A percentile compares a stretch with the other conserved stretches of the same genome.
Conservation (phyloP, 208 protist species). For the Trypanosoma scelopori region DNA sequence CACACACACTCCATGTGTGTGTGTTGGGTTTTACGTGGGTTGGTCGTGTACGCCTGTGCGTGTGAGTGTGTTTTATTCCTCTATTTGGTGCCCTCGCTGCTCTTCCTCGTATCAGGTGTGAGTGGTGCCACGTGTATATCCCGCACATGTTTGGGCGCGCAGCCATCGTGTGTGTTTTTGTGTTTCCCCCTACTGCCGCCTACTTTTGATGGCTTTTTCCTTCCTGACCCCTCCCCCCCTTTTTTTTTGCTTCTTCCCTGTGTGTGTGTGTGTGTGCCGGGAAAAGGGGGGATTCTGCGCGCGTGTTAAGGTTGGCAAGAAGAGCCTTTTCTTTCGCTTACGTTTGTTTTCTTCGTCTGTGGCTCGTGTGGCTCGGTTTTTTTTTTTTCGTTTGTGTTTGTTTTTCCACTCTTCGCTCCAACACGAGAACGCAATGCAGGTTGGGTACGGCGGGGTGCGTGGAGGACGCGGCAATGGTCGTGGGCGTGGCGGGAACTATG, state of each 20-base stretch:
- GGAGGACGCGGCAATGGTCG: conserved; percentile 47
- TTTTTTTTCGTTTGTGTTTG: neutral
- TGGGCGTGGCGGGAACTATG: conserved; percentile 26
- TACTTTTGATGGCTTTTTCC: neutral
- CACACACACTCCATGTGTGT: too few species aligned
- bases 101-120: too few species aligned
- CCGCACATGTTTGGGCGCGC: too few species aligned
- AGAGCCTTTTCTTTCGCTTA: neutral
- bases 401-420: conserved; percentile 11
- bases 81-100: too few species aligned
- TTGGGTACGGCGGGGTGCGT: conserved; percentile 34
- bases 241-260: neutral
- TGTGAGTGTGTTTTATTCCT: too few species aligned
- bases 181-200: neutral
- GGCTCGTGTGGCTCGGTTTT: neutral
- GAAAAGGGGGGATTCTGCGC: conserved; percentile 6
- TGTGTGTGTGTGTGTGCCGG: neutral
- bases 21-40: too few species aligned
- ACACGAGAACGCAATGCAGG: conserved; percentile 23
- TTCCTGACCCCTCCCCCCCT: neutral
- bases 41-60: too few species aligned
- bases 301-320: conserved; percentile 8
- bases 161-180: too few species aligned
- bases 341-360: conserved; percentile 7
- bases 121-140: too few species aligned